Conservation (phyloP, 352 stramenopile genomes). For the Phytopythium litorale region DNA sequence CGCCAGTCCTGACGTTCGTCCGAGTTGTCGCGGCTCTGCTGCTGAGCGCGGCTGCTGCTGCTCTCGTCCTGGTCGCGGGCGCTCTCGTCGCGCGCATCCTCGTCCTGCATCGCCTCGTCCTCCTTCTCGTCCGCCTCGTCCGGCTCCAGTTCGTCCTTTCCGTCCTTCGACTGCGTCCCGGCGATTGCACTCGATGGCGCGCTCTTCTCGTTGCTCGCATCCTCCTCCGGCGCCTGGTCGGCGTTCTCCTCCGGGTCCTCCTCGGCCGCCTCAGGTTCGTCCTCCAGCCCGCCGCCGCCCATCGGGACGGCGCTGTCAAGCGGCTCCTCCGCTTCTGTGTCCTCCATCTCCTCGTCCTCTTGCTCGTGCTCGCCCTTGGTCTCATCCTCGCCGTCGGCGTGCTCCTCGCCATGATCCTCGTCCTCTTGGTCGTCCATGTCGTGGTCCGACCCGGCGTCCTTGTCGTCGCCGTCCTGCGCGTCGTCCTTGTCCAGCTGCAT, state of each 20-base stretch:
- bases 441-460: slow-evolving; percentile 50
- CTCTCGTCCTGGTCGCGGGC: slow-evolving; percentile 52
- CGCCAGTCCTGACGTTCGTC: slow-evolving; percentile 59
- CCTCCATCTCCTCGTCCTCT: slow-evolving; percentile 49
- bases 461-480: slow-evolving; percentile 33
- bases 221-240: slow-evolving; percentile 46
- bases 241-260: slow-evolving; percentile 52
- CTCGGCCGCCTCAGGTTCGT: slow-evolving; percentile 64
- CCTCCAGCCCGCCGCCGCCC: slow-evolving; percentile 65
- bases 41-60: slow-evolving; percentile 46
- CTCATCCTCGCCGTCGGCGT: slow-evolving; percentile 26
- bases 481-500: slow-evolving; percentile 81
- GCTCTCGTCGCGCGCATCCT: slow-evolving; percentile 18
- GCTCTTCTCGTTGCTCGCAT: slow-evolving; percentile 44
- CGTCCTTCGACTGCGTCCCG: slow-evolving; percentile 82
- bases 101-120: slow-evolving; percentile 41
- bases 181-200: slow-evolving; percentile 56
- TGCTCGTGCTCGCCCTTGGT: slow-evolving; percentile 35
- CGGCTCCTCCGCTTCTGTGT: slow-evolving; percentile 61
- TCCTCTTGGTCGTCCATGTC: slow-evolving; percentile 54
- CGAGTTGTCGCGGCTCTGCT: slow-evolving; percentile 50
- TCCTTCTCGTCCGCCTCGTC: slow-evolving; percentile 38
- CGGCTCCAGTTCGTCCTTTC: slow-evolving; percentile 66
- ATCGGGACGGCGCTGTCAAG: slow-evolving; percentile 67
- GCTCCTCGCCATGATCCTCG: slow-evolving; percentile 28